These are phyloP conservation scores for Oryza officinalis DNA, from an alignment of 176 grass and related monocot species.

Conservation along the genomic window DNA sequence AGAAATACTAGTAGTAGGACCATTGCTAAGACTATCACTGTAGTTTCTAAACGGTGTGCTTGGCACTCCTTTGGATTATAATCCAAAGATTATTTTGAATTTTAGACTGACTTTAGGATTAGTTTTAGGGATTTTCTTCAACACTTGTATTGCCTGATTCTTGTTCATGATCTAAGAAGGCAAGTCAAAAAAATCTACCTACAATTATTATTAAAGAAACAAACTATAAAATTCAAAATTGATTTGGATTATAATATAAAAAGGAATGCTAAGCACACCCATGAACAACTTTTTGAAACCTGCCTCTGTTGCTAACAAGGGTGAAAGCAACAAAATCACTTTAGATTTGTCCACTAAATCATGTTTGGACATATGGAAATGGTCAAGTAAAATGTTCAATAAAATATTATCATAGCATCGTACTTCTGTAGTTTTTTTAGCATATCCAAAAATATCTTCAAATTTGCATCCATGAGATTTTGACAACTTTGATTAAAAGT, in stretches of 20 bases:
- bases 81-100: not conserved
- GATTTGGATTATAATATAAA: not conserved
- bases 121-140: not conserved
- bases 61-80: not conserved
- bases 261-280: not conserved
- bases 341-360: not conserved
- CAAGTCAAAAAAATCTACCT: not conserved
- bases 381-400: not conserved
- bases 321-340: not conserved
- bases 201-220: not conserved
- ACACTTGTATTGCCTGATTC: not conserved
- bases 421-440: slow-evolving; percentile 1
- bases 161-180: not conserved
- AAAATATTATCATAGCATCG: not conserved
- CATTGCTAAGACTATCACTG: not conserved
- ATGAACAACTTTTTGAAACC: not conserved
- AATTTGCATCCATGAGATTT: not conserved
- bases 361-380: slow-evolving; percentile 17
- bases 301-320: not conserved
- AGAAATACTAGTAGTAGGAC: not conserved
- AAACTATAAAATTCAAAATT: not conserved
- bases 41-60: not conserved
- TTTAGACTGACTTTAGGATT: not conserved
- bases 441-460: slow-evolving; percentile 20
- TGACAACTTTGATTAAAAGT: not conserved